A percentile compares a stretch with the other conserved stretches of the same genome.
Conservation (phyloP, 2,329 filamentous ascomycete species). For the Pseudomassariella vexata region DNA sequence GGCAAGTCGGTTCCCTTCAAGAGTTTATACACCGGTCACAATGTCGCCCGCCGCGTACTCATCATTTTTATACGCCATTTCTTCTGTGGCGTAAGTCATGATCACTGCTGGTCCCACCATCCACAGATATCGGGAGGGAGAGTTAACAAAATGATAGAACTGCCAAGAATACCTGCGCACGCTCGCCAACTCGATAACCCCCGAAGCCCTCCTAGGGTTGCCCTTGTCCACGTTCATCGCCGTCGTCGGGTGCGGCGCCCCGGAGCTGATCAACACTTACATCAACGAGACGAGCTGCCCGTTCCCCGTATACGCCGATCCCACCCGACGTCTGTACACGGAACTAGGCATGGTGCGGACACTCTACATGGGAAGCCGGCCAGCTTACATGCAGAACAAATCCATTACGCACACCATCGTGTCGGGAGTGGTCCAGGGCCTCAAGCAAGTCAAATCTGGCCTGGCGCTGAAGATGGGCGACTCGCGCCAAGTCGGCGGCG, state of each 20-base stretch:
- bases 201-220: conserved; percentile 41
- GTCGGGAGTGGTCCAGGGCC: conserved; percentile 50
- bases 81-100: conserved; percentile 65
- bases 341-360: conserved; percentile 65
- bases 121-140: no score
- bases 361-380: conserved; percentile 50
- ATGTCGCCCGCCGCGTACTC: conserved; percentile 52
- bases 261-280: conserved; percentile 63
- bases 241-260: conserved; percentile 68
- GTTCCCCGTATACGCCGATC: conserved; percentile 75
- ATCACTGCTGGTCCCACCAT: not conserved
- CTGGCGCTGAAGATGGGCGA: conserved; percentile 60
- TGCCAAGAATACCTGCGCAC: conserved; percentile 70
- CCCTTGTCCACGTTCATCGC: conserved; percentile 57
- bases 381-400: conserved; percentile 56
- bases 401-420: conserved; percentile 44
- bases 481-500: conserved; percentile 65
- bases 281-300: conserved; percentile 54
- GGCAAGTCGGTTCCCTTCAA: conserved; percentile 57
- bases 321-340: conserved; percentile 59
- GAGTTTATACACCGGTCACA: conserved; percentile 53
- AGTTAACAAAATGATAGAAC: conserved; percentile 43
- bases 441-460: conserved; percentile 52
- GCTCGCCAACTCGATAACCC: conserved; percentile 53
- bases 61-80: conserved; percentile 75